Evolutionary conservation across 2,329 filamentous ascomycete genomes (phyloP).

Genomic region (Arthrobotrys megalospora): DNA sequence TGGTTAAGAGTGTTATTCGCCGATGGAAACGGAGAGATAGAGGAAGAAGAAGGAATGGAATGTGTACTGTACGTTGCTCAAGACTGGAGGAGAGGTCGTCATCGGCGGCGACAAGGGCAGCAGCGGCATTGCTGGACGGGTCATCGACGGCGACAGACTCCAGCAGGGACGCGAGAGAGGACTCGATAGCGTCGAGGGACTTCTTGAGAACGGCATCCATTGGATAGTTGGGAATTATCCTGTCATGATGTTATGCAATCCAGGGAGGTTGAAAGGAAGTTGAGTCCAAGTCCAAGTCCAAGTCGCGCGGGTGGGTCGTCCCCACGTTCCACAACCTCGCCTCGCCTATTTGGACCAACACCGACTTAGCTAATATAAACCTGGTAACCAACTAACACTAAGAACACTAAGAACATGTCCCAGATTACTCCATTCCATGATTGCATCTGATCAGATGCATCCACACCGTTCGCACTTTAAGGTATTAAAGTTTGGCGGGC

Average conservation of each 20-base stretch:
- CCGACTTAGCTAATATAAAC: too few relatives aligned
- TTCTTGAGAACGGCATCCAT: constrained; percentile 77
- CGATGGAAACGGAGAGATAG: constrained; percentile 1
- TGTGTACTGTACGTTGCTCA: constrained; percentile 72
- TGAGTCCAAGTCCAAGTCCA: neutral
- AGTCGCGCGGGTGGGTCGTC: neutral
- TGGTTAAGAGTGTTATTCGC: neutral
- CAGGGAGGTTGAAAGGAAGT: too few relatives aligned
- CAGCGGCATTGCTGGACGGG: constrained; percentile 77
- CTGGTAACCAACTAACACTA: too few relatives aligned
- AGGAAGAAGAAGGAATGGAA: neutral
- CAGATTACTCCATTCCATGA: too few relatives aligned
- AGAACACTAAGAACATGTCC: too few relatives aligned
- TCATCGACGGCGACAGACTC: constrained; percentile 88
- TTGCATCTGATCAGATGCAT: too few relatives aligned
- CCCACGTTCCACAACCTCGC: too few relatives aligned
- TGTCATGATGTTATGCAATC: too few relatives aligned
- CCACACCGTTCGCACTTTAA: too few relatives aligned
- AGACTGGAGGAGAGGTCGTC: constrained; percentile 77
- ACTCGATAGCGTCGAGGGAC: constrained; percentile 78
- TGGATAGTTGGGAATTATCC: neutral
- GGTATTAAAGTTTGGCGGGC: too few relatives aligned
- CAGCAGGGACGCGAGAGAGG: constrained; percentile 78
- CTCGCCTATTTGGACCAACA: too few relatives aligned
- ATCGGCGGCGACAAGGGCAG: constrained; percentile 80